Percentiles rank a stretch among this genome's conserved stretches.
phyloP scores from a whole-genome alignment of 768 basidiomycete genomes.

The Mycena albidolilacea region DNA sequence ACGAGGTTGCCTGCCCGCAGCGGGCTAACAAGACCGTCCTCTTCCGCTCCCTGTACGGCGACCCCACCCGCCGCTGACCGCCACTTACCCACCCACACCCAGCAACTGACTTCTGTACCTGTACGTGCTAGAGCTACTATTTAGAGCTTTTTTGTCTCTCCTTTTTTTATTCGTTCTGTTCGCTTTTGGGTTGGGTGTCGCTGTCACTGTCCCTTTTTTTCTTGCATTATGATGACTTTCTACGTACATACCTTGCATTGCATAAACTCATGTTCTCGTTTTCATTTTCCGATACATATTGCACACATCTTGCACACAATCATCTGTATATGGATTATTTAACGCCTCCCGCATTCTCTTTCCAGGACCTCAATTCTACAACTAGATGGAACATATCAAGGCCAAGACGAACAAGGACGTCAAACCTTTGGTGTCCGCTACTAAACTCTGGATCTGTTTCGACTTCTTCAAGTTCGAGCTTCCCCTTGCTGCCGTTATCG shows the following conservation, averaged over 20 bases:
- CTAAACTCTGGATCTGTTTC: neutral
- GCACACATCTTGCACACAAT: slow-evolving; percentile 3
- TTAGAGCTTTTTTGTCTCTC: slow-evolving; percentile 8
- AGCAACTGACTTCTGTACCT: slow-evolving; percentile 8
- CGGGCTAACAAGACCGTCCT: slow-evolving; percentile 14
- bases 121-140: slow-evolving; percentile 17
- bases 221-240: slow-evolving; percentile 5
- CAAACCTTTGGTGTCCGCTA: too few species aligned
- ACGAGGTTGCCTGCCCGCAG: slow-evolving; percentile 18
- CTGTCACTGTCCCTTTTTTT: neutral
- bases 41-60: slow-evolving; percentile 28
- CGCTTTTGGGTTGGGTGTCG: neutral
- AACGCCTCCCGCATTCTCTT: neutral
- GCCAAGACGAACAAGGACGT: too few species aligned
- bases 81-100: neutral
- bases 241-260: slow-evolving; percentile 18
- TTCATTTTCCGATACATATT: slow-evolving; percentile 4
- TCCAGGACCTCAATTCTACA: neutral
- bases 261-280: neutral
- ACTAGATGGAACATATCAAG: neutral
- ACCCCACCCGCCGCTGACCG: slow-evolving; percentile 16
- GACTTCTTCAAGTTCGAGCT: neutral
- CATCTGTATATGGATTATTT: slow-evolving; percentile 24
- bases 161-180: neutral
- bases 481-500: neutral